Conservation (phyloP, 257 asterid species). For the Linaria vulgaris region DNA sequence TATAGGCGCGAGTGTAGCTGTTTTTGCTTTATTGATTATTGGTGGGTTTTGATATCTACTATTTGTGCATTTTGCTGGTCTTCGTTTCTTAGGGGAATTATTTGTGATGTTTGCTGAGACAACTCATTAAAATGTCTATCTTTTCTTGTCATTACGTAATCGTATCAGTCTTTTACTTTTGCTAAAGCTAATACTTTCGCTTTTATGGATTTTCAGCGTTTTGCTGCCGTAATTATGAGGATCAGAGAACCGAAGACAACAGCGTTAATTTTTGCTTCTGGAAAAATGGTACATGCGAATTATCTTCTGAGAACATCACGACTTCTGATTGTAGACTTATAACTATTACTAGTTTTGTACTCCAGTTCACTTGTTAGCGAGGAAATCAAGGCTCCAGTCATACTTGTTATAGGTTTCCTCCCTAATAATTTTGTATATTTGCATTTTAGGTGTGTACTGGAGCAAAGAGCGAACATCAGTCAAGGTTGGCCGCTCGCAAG, state of each 20-base stretch:
- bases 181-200: slow-evolving; percentile 19
- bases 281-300: slow-evolving; percentile 60
- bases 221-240: slow-evolving; percentile 83
- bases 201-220: slow-evolving; percentile 52
- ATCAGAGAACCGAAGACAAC: slow-evolving; percentile 77
- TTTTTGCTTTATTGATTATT: no score
- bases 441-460: slow-evolving; percentile 71
- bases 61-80: neutral
- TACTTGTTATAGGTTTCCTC: slow-evolving; percentile 1
- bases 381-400: neutral
- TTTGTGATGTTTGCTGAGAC: neutral
- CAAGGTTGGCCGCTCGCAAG: slow-evolving; percentile 78
- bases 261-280: slow-evolving; percentile 71
- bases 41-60: neutral
- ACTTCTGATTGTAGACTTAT: slow-evolving; percentile 6
- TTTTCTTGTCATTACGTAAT: no score
- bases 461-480: slow-evolving; percentile 80
- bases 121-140: no score
- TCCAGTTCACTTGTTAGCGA: neutral
- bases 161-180: no score
- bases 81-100: neutral
- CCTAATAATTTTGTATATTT: neutral
- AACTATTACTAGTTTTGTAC: neutral
- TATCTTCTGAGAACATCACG: slow-evolving; percentile 5
- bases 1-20: no score